Evolutionary conservation across 2,329 filamentous ascomycete species (phyloP).

Genomic region (Cladorrhinum sp.): DNA sequence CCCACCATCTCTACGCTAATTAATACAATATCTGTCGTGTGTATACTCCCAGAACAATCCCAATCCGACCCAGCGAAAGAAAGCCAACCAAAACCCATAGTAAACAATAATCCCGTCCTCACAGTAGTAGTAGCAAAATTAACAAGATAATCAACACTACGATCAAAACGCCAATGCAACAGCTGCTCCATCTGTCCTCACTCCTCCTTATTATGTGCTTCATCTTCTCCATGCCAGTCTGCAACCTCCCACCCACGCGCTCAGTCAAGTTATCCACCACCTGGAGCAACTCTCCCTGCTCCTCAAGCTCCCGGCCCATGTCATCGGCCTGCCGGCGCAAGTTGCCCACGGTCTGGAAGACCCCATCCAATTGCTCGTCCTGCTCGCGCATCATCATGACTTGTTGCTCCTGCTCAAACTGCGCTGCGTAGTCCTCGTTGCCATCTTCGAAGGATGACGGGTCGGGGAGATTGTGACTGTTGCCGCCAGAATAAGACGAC

Average conservation of each 20-base stretch:
- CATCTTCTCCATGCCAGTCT: constrained; percentile 83
- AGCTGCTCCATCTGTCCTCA: constrained; percentile 84
- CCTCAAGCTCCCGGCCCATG: constrained; percentile 94
- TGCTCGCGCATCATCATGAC: constrained; percentile 90
- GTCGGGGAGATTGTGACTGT: constrained; percentile 49
- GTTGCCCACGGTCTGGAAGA: constrained; percentile 90
- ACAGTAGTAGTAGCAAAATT: constrained; percentile 68
- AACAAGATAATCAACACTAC: constrained; percentile 83
- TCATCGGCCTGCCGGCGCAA: constrained; percentile 85
- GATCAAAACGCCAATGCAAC: constrained; percentile 86
- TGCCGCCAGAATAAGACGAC: constrained; percentile 27
- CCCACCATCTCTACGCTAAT: constrained; percentile 1
- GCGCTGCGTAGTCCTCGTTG: constrained; percentile 60
- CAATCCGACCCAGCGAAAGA: not conserved
- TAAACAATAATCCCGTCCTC: constrained; percentile 19
- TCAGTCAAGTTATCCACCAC: constrained; percentile 82
- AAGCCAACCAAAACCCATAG: not conserved
- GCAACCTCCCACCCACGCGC: constrained; percentile 78
- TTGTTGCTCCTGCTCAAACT: constrained; percentile 90
- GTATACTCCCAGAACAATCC: constrained; percentile 1
- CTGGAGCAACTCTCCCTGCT: constrained; percentile 86
- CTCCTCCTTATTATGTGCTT: constrained; percentile 81
- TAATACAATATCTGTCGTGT: not conserved
- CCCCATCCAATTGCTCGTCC: constrained; percentile 86
- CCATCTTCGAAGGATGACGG: constrained; percentile 54